A percentile compares a stretch with the other conserved stretches of the same genome.
Evolutionary conservation across 306 rosid genomes (phyloP).

Genomic region (Corylus avellana): DNA sequence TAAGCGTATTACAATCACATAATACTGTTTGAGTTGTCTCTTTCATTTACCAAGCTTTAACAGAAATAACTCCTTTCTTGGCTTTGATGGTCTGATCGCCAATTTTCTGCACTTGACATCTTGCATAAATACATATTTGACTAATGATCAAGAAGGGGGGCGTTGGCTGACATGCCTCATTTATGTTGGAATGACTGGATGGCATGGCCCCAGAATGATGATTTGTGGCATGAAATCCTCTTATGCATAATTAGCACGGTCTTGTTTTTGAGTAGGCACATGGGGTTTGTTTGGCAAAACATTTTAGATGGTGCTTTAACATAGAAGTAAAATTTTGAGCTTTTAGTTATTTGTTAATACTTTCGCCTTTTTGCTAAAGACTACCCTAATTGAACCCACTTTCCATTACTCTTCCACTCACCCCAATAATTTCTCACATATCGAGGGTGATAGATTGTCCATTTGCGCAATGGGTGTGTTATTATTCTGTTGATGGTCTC

Average conservation of each 20-base stretch:
- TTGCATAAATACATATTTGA: background rate
- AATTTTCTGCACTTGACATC: background rate
- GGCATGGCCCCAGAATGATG: background rate
- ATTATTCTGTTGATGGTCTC: background rate
- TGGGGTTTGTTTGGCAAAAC: too few species aligned
- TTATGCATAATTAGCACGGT: background rate
- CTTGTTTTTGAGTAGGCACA: too few species aligned
- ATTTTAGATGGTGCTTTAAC: too few species aligned
- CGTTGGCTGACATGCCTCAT: background rate
- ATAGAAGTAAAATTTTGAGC: too few species aligned
- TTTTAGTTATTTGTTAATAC: too few species aligned
- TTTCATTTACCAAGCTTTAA: conserved; percentile 8
- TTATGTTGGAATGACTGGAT: background rate
- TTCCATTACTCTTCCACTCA: background rate
- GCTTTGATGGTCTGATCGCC: background rate
- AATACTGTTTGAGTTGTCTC: conserved; percentile 6
- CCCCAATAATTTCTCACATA: background rate
- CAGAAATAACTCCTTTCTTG: conserved; percentile 1
- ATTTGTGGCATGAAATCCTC: background rate
- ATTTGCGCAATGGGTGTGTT: background rate
- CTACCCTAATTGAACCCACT: background rate
- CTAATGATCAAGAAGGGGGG: background rate
- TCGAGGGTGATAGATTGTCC: background rate
- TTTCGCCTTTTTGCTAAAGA: background rate
- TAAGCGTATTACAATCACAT: conserved; percentile 40